Conservation (phyloP, 805 yeast species). For the Candida loeiensis region DNA sequence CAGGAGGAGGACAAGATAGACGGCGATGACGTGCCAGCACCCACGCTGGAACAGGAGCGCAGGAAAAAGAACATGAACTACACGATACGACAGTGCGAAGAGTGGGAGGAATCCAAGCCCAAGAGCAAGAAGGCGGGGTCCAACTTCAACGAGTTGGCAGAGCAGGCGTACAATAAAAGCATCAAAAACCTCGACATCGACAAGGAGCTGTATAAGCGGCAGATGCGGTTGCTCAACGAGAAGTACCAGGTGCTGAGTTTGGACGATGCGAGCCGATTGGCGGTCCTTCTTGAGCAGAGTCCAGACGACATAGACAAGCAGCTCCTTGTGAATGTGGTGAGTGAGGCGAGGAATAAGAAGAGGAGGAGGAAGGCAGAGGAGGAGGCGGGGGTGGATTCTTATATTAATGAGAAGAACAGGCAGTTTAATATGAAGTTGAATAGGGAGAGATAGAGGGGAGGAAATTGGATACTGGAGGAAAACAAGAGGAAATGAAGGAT, state of each 20-base stretch:
- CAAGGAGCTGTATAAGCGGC: constrained; percentile 40
- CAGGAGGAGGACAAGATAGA: constrained; percentile 29
- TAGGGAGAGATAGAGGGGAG: constrained; percentile 39
- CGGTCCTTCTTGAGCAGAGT: constrained; percentile 3
- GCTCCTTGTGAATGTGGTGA: constrained; percentile 28
- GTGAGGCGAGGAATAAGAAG: constrained; percentile 33
- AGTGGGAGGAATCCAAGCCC: constrained; percentile 47
- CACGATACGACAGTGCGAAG: constrained; percentile 62
- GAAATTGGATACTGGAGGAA: no score
- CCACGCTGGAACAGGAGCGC: constrained; percentile 1
- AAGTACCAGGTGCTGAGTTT: constrained; percentile 12
- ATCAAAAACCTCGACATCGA: constrained; percentile 34
- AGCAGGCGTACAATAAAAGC: constrained; percentile 55
- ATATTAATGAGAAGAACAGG: constrained; percentile 68
- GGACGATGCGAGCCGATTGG: constrained; percentile 3
- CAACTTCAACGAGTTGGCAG: constrained; percentile 56
- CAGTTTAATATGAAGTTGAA: constrained; percentile 68
- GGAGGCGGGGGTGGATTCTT: constrained; percentile 37
- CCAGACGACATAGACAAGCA: constrained; percentile 12
- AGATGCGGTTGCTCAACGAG: constrained; percentile 23
- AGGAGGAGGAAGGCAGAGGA: constrained; percentile 35
- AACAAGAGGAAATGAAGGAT: neutral
- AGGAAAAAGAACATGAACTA: constrained; percentile 13
- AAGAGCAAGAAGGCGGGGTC: constrained; percentile 38
- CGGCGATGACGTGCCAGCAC: constrained; percentile 20